A percentile compares a stretch with the other conserved stretches of the same genome.
phyloP scores from a whole-genome alignment of 306 rosid genomes.

The Trifolium repens region DNA sequence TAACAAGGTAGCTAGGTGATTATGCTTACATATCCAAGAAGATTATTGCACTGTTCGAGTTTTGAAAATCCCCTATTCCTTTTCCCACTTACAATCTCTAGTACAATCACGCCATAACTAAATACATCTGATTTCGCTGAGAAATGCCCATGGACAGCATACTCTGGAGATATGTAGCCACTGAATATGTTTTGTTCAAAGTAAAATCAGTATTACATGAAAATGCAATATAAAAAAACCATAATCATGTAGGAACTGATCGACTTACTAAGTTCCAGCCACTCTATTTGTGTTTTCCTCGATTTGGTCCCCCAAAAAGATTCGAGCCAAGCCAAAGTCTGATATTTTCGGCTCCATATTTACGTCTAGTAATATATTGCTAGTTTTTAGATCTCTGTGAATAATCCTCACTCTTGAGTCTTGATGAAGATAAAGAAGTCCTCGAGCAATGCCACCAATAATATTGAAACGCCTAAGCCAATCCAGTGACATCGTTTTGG shows the following conservation, averaged over 20 bases:
- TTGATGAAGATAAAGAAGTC: constrained; percentile 57
- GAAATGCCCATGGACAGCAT: constrained; percentile 47
- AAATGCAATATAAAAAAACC: background rate
- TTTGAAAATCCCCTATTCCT: constrained; percentile 52
- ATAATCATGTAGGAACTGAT: background rate
- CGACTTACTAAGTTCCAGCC: constrained; percentile 63
- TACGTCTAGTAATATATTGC: constrained; percentile 54
- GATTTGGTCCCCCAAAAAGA: constrained; percentile 51
- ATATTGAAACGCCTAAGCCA: constrained; percentile 52
- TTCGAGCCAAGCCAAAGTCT: constrained; percentile 58
- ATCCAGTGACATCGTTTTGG: constrained; percentile 35
- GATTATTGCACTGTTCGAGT: constrained; percentile 41
- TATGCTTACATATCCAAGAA: constrained; percentile 56
- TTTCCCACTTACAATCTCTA: constrained; percentile 61
- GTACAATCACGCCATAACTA: constrained; percentile 55
- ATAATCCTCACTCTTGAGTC: constrained; percentile 61
- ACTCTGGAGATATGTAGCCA: constrained; percentile 62
- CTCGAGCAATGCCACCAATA: constrained; percentile 57
- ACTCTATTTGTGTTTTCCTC: constrained; percentile 53
- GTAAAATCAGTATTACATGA: background rate
- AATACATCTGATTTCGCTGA: constrained; percentile 56
- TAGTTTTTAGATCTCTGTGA: constrained; percentile 61
- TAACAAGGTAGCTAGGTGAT: background rate
- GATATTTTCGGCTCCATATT: constrained; percentile 59
- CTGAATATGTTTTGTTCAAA: constrained; percentile 11